Evolutionary conservation across 352 stramenopile species (phyloP), one percentile per base, ranked within the genome.

Genomic region (Pythium sukuiense): DNA sequence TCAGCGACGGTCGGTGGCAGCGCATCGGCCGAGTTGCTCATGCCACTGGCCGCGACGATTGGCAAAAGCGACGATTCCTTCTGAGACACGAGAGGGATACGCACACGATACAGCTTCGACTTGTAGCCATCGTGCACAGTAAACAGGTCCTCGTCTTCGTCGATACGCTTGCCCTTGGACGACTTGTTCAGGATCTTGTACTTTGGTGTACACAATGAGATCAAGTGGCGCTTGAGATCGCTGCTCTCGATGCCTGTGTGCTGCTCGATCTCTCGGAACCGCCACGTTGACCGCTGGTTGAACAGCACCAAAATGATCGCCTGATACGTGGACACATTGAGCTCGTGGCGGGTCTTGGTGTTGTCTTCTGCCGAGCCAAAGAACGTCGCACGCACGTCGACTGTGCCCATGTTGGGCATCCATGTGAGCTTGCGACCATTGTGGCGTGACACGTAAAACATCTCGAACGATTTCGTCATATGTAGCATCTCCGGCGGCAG

Each of bases 301-400:
- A 99, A 99, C 7, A 99, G 73, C 71, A 98, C 88, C 32, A 99
- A 80, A 48, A 99, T 98, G 59, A 97, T 97, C 70, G 98, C 98
- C 81, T 99, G 97, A 72, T 99, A 99, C 7, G 97, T 99, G 24
- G 95, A 98, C 27, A 99, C 97, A 49, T 90, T 97, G 0, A 99
- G 74, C 53, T 99, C 74, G 9, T 50, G 43, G 8, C 88, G 83
- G 41, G 87, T 80, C 29, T 80, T 80, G n/a, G 59, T 65, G 24
- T 83, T 71, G 32, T 79, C 80, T 14, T 74, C 65, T n/a, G 81
- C 41, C 3, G n/a, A 75, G 7, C 81, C 80, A 26, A 77, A 86
- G 76, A 99, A 99, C 1, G 71, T 88, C 3, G 95, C 95, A 26
- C 89, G 91, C 20, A 99, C 56, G 73, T 99, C 97, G 12, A 95